Percentiles rank a stretch among this genome's conserved stretches.
Conservation (phyloP, 2,329 filamentous ascomycete genomes). For the Lanzia echinophila region DNA sequence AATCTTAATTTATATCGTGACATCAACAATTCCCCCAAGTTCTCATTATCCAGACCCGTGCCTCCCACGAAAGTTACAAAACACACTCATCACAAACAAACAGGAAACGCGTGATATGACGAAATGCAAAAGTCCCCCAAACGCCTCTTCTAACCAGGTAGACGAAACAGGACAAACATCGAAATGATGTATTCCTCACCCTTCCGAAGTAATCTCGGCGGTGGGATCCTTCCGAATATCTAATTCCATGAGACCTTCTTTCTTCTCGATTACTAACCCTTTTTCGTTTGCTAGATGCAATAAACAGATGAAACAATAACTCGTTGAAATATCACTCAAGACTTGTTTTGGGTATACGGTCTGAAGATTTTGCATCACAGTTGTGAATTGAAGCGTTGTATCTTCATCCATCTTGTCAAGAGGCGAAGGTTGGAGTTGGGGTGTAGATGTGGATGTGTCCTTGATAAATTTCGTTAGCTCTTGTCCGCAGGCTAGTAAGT, state of each 20-base stretch:
- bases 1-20: too few species aligned
- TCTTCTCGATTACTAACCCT: constrained; percentile 54
- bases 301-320: constrained; percentile 80
- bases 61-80: too few species aligned
- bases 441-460: constrained; percentile 3
- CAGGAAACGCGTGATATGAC: too few species aligned
- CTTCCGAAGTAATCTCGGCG: constrained; percentile 44
- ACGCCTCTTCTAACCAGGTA: too few species aligned
- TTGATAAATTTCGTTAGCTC: neutral
- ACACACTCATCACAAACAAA: too few species aligned
- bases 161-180: too few species aligned
- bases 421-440: constrained; percentile 29
- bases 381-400: constrained; percentile 71
- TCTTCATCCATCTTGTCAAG: constrained; percentile 32
- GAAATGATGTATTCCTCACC: too few species aligned
- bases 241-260: constrained; percentile 48
- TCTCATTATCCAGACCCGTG: too few species aligned
- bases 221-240: constrained; percentile 56
- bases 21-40: too few species aligned
- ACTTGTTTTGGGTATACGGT: constrained; percentile 76
- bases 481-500: too few species aligned
- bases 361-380: constrained; percentile 85
- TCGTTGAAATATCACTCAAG: constrained; percentile 93
- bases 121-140: too few species aligned
- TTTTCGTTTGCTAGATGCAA: constrained; percentile 73